Conservation (phyloP, 495 filamentous ascomycete species). For the Daldinia grandis region DNA sequence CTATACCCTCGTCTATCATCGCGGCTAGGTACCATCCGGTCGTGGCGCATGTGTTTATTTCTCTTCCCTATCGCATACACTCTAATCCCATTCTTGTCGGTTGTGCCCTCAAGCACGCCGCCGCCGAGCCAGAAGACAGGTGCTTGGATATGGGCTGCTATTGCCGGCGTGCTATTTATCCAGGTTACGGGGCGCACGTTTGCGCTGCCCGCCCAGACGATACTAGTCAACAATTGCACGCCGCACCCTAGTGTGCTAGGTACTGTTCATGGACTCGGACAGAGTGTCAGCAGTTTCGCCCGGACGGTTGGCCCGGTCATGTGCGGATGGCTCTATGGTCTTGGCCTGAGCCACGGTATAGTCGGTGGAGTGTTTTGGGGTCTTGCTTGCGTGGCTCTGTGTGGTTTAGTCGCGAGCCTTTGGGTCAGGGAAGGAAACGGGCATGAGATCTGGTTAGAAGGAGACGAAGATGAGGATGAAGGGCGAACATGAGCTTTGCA, state of each 20-base stretch:
- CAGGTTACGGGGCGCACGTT: conserved; percentile 85
- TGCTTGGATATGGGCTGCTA: conserved; percentile 69
- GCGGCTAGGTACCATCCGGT: conserved; percentile 71
- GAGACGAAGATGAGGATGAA: conserved; percentile 65
- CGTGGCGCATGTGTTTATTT: conserved; percentile 72
- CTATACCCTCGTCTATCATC: conserved; percentile 76
- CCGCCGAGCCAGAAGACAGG: conserved; percentile 73
- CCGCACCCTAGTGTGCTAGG: conserved; percentile 83
- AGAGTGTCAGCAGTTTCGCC: conserved; percentile 74
- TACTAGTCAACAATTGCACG: conserved; percentile 84
- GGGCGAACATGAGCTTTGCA: conserved; percentile 5
- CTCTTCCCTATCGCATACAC: conserved; percentile 80
- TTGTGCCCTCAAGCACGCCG: conserved; percentile 68
- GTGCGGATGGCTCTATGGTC: conserved; percentile 74
- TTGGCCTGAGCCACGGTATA: conserved; percentile 72
- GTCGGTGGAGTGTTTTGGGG: conserved; percentile 84
- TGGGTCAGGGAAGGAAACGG: conserved; percentile 78
- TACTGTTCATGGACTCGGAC: conserved; percentile 82
- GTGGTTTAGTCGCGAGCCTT: conserved; percentile 67
- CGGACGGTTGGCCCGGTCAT: conserved; percentile 79
- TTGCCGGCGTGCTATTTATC: conserved; percentile 71
- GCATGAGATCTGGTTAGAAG: conserved; percentile 73
- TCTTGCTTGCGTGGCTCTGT: conserved; percentile 68
- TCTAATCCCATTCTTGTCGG: conserved; percentile 74
- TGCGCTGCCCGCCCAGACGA: conserved; percentile 77